Conservation (phyloP, 768 basidiomycete species). For the Kwoniella botswanensis region DNA sequence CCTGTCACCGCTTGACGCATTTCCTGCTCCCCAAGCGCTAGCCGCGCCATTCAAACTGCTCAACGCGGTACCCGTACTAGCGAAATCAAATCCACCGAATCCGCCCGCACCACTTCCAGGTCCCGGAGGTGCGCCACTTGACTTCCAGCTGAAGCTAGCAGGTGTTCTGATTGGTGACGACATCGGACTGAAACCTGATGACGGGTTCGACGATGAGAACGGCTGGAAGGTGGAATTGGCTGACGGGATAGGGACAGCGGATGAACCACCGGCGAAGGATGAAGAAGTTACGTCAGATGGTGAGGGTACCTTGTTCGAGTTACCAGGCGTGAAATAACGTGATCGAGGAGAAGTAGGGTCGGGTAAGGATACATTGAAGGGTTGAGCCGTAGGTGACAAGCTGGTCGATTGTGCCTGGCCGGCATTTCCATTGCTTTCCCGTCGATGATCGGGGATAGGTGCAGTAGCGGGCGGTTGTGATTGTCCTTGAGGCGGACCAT, state of each 20-base stretch:
- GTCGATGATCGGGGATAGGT: conserved; percentile 22
- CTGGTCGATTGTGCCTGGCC: conserved; percentile 26
- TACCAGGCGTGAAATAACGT: conserved; percentile 18
- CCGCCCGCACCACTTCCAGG: conserved; percentile 9
- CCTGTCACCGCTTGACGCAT: neutral
- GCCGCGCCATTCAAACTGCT: conserved; percentile 40
- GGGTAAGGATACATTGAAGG: conserved; percentile 40
- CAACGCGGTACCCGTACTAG: conserved; percentile 18
- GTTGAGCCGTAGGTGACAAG: conserved; percentile 50
- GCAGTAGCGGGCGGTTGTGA: conserved; percentile 12
- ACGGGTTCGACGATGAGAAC: conserved; percentile 20
- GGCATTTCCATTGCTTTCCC: conserved; percentile 15
- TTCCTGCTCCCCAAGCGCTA: conserved; percentile 34
- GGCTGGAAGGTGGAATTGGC: conserved; percentile 18
- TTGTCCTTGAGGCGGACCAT: conserved; percentile 2
- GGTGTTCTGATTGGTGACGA: conserved; percentile 44
- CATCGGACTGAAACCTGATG: conserved; percentile 28
- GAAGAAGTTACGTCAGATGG: conserved; percentile 4
- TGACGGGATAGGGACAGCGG: conserved; percentile 6
- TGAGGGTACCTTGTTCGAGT: conserved; percentile 11
- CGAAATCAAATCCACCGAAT: conserved; percentile 25
- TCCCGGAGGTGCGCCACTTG: conserved; percentile 20
- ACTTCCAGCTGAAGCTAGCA: conserved; percentile 39
- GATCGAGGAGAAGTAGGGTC: conserved; percentile 35
- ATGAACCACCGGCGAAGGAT: neutral